Base-by-base conservation (phyloP, 2,329 filamentous ascomycete species). In the Tolypocladium paradoxum region DNA sequence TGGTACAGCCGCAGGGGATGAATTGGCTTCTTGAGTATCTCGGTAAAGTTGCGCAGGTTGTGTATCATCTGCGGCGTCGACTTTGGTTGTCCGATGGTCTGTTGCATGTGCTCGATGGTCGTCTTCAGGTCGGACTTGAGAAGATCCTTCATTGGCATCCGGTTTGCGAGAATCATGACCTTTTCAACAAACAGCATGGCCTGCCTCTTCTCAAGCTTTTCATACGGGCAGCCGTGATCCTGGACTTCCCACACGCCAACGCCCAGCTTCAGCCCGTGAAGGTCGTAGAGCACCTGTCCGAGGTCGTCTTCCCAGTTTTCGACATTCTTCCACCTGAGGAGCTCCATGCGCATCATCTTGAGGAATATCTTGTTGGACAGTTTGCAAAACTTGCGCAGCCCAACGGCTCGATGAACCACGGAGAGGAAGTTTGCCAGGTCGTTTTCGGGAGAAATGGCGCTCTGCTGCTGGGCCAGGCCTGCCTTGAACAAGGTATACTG, bases 41-140 rank as follows among this genome's bases (percentile, higher is more conserved):
- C 81, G 4, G 83, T 87, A 53, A 93, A 85, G 57, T 95, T 84
- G 52, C 90, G 85, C 53, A 89, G 78, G 67, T 99, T 99, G 66
- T 93, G 86, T n/a, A 85, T 79, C 69, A 95, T 85, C 56, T 90
- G 84, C 6, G 88, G 82, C 1, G 85, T 87, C 14, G 85, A 82
- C 66, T 91, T 96, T 31, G 86, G 82, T 52, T 81, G 80, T 1
- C 89, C 90, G 52, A 97, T 85, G 6, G 88, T 85, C 59, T 89
- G 84, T 65, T 97, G 91, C 70, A 99, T 89, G 60, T 91, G 90
- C 55, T 99, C 93, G 54, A 99, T 93, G 0, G 90, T 90, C 18
- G 78, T 82, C 66, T 92, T 95, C 52, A 99, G 75, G 53, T 97
- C 90, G 18, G 90, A 93, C 67, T 95, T 97, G 18, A 90, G 81